Base-by-base conservation (phyloP, 2,329 filamentous ascomycete genomes). In the Trichocomaceae sp. region DNA sequence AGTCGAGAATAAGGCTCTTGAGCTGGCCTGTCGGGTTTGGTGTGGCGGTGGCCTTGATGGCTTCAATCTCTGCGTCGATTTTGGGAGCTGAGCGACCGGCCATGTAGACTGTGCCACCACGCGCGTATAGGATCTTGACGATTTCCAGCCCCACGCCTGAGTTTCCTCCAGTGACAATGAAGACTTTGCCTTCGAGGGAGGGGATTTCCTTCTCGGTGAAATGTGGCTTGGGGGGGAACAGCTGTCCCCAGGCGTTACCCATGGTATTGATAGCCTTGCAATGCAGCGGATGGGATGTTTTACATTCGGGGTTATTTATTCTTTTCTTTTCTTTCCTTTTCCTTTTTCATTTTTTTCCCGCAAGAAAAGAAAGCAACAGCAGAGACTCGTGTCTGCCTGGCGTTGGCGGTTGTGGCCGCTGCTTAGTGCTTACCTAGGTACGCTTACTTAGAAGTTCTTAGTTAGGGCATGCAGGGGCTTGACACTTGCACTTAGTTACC, bases 1-100 rank as follows among this genome's bases (percentile, higher is more conserved):
- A 66, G 68, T 82, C 78, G 3, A 82, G 65, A n/a, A 67, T 60
- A n/a, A 80, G 63, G 53, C 75, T 77, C 39, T 69, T 69, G 9
- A 80, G 58, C 0, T 61, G 64, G 31, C 77, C 77, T 3, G 45
- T 29, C 2, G 20, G 4, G 22, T n/a, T 8, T 47, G 45, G 22
- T 3, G 20, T n/a, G 37, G 45, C 29, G 6, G 22, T 7, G 4
- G 23, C 23, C 23, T 42, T 42, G 52, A 54, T 54, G 33, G 52
- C 46, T 17, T 42, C 52, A 23, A 83, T 77, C 55, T 35, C 31
- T 37, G 39, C 26, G 7, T 48, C 52, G 20, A 23, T 26, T 19
- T 26, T 22, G 5, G 35, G 10, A 8, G 10, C 17, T 29, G 52
- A 54, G 13, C 52, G 45, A 15, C 61, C 61, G 2, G 66, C 65